Conservation (phyloP, 192 early-diverging fungal species). For the Podila epicladia region DNA sequence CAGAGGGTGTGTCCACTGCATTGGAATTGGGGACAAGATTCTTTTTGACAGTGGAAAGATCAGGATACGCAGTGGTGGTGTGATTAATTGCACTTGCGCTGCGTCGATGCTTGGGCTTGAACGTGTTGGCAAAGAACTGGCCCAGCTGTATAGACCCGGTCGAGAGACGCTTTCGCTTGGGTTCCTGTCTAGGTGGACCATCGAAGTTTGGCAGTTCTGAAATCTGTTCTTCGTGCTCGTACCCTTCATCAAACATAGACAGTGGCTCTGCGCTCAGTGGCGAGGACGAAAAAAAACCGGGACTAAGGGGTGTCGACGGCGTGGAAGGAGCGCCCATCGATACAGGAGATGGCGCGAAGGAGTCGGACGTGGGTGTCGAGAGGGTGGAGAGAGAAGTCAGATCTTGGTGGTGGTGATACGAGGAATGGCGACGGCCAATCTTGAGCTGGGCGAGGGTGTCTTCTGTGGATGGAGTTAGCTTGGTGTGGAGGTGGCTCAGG, state of each 20-base stretch:
- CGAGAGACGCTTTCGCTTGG: slow-evolving; percentile 1
- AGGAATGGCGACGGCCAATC: not conserved
- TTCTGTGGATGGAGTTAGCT: not conserved
- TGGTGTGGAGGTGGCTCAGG: not conserved
- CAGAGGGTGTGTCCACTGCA: not conserved
- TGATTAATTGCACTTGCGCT: not conserved
- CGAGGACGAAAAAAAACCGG: too few relatives aligned
- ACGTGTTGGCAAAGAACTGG: not conserved
- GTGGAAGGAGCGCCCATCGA: too few relatives aligned
- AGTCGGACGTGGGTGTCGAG: not conserved
- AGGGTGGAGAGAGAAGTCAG: not conserved
- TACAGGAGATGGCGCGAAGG: not conserved
- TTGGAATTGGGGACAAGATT: not conserved
- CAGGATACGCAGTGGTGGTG: not conserved
- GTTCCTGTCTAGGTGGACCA: not conserved
- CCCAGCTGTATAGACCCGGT: not conserved
- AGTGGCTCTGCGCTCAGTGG: too few relatives aligned
- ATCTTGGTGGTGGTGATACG: not conserved
- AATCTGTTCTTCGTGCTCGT: not conserved
- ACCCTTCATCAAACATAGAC: too few relatives aligned
- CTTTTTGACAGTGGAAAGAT: not conserved
- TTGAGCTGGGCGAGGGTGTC: not conserved
- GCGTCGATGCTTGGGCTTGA: not conserved
- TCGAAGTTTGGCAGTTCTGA: not conserved
- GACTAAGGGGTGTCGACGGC: too few relatives aligned